Conservation (phyloP, 2,329 filamentous ascomycete species). For the Alternaria longipes region DNA sequence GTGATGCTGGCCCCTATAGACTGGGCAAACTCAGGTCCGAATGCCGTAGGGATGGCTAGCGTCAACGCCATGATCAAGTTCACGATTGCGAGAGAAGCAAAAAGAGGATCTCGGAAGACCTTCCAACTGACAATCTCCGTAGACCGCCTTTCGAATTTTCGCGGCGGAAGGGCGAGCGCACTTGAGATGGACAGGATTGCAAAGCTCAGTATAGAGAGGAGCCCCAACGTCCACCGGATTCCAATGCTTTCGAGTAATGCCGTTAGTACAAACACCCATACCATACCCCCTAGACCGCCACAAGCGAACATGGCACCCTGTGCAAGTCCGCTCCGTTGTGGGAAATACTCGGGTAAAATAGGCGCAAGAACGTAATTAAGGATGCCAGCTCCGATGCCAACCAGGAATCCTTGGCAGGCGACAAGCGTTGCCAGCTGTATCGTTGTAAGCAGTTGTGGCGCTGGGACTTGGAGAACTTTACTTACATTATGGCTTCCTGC, state of each 20-base stretch:
- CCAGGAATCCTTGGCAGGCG: constrained; percentile 56
- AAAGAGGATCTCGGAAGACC: constrained; percentile 52
- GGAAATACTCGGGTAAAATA: constrained; percentile 62
- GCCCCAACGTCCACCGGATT: constrained; percentile 56
- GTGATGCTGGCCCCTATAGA: constrained; percentile 54
- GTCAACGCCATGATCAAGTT: constrained; percentile 54
- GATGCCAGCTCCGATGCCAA: constrained; percentile 57
- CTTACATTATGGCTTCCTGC: constrained; percentile 29
- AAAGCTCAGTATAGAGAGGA: constrained; percentile 52
- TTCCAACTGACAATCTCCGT: constrained; percentile 52
- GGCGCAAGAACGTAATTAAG: constrained; percentile 57
- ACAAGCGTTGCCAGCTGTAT: constrained; percentile 52
- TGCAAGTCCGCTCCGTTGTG: constrained; percentile 53
- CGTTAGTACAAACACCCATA: constrained; percentile 39
- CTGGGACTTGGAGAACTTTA: not conserved
- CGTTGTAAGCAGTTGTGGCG: constrained; percentile 6
- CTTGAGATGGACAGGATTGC: constrained; percentile 52
- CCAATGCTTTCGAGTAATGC: constrained; percentile 55
- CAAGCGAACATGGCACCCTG: constrained; percentile 29
- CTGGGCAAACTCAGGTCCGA: constrained; percentile 60
- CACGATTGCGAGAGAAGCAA: constrained; percentile 55
- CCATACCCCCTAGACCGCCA: constrained; percentile 26
- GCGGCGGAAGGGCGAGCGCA: constrained; percentile 49
- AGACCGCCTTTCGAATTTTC: constrained; percentile 49
- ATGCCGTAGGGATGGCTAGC: constrained; percentile 59